Conservation (phyloP, 345 rosid species). For the Syzygium aqueum region DNA sequence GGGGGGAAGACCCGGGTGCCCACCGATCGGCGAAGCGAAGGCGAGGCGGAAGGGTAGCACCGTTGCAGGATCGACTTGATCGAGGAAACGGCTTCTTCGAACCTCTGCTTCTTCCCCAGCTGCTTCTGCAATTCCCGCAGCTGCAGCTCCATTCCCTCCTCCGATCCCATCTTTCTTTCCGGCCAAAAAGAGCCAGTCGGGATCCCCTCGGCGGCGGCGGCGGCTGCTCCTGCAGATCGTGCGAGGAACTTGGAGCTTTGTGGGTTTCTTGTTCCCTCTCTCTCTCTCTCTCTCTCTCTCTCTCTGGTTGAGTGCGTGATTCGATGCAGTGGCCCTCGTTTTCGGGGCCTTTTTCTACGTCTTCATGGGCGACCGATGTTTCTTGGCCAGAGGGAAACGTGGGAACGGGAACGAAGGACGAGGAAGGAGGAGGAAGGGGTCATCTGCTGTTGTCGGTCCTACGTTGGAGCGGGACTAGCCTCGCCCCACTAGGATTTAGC, state of each 20-base stretch:
- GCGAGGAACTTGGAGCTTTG: not conserved
- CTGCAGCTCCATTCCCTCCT: constrained; percentile 18
- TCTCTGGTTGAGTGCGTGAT: not conserved
- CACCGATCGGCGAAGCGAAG: constrained; percentile 56
- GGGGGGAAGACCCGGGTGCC: not conserved
- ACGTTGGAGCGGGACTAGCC: not conserved
- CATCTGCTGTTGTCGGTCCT: not conserved
- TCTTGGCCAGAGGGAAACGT: not conserved
- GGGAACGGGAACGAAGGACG: not conserved
- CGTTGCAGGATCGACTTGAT: constrained; percentile 42
- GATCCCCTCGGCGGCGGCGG: too few relatives aligned
- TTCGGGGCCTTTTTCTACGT: not conserved
- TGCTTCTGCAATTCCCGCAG: constrained; percentile 72
- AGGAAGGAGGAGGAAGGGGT: not conserved
- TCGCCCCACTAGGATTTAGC: not conserved
- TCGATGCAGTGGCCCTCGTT: not conserved
- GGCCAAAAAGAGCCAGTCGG: too few relatives aligned
- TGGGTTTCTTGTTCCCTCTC: not conserved
- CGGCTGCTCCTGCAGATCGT: not conserved
- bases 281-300: not conserved
- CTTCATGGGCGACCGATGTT: not conserved
- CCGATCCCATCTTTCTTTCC: constrained; percentile 2
- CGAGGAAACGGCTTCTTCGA: constrained; percentile 69
- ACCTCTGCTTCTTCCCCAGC: constrained; percentile 67
- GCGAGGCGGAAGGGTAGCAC: constrained; percentile 51